Evolutionary conservation across 2,329 filamentous ascomycete genomes (phyloP).

Genomic region (Xylariaceae sp.): DNA sequence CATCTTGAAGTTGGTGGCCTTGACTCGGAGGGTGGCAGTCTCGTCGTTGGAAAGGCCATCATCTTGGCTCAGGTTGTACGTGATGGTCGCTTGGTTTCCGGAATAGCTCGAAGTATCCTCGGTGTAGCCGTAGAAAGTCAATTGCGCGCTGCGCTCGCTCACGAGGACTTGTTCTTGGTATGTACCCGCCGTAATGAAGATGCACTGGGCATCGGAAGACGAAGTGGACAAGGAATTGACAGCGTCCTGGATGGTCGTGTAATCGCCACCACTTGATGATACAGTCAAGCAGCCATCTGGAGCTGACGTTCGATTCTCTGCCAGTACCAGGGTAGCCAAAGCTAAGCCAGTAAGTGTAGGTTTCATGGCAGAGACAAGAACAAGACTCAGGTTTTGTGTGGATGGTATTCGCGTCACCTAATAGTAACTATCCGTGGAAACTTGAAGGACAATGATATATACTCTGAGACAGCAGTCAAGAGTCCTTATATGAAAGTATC

Average conservation of each 20-base stretch:
- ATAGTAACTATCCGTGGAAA: neutral
- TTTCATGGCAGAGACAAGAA: constrained; percentile 12
- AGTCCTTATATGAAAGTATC: neutral
- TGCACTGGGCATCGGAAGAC: constrained; percentile 45
- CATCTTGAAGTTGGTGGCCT: constrained; percentile 48
- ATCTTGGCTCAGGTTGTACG: constrained; percentile 40
- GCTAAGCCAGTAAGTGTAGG: constrained; percentile 7
- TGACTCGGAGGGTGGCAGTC: constrained; percentile 41
- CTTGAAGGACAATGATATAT: neutral
- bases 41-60: constrained; percentile 46
- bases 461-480: no score
- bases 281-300: constrained; percentile 49
- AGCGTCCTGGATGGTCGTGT: constrained; percentile 45
- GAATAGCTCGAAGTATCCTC: constrained; percentile 45
- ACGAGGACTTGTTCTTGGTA: constrained; percentile 59
- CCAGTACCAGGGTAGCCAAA: constrained; percentile 17
- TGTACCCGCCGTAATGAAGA: constrained; percentile 58
- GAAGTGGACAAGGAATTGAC: constrained; percentile 51
- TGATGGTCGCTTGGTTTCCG: constrained; percentile 54
- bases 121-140: constrained; percentile 58
- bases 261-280: constrained; percentile 30
- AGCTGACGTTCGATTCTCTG: constrained; percentile 30
- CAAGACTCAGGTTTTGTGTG: neutral
- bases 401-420: neutral
- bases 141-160: constrained; percentile 37